Evolutionary conservation across 306 rosid genomes (phyloP).

Genomic region (Leucaena leucocephala): DNA sequence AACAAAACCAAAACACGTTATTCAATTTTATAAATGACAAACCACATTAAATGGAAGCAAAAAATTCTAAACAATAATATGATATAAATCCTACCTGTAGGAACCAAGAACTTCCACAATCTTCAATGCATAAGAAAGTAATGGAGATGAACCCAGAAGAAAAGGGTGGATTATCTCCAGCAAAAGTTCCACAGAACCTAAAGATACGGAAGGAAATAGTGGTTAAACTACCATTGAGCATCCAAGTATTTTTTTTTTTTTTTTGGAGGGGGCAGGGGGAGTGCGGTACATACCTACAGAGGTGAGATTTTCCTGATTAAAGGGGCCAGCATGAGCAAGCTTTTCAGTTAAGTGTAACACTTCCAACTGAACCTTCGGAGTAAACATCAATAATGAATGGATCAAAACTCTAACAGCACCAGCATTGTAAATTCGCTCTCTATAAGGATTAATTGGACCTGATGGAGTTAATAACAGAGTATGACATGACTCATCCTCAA

Average conservation of each 20-base stretch:
- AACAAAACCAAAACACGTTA: slow-evolving; percentile 47
- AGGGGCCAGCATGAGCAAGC: slow-evolving; percentile 82
- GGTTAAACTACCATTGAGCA: slow-evolving; percentile 32
- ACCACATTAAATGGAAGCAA: slow-evolving; percentile 31
- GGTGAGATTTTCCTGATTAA: slow-evolving; percentile 91
- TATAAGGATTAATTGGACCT: slow-evolving; percentile 76
- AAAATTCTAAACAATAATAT: slow-evolving; percentile 11
- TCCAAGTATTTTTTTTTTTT: not conserved
- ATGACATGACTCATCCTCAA: slow-evolving; percentile 55
- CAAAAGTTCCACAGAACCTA: slow-evolving; percentile 88
- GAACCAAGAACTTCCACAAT: slow-evolving; percentile 88
- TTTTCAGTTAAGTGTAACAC: slow-evolving; percentile 70
- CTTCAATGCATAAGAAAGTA: slow-evolving; percentile 66
- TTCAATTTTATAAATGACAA: slow-evolving; percentile 25
- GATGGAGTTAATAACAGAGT: slow-evolving; percentile 69
- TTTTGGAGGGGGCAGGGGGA: slow-evolving; percentile 3
- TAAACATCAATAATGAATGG: slow-evolving; percentile 77
- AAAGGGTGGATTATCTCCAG: slow-evolving; percentile 69
- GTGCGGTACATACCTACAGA: slow-evolving; percentile 67
- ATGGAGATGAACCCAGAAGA: slow-evolving; percentile 66
- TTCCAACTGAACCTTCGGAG: slow-evolving; percentile 92
- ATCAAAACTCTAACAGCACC: slow-evolving; percentile 87
- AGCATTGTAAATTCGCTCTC: slow-evolving; percentile 86
- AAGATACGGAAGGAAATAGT: slow-evolving; percentile 15
- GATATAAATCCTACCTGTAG: slow-evolving; percentile 67